Evolutionary conservation across 2,329 filamentous ascomycete genomes (phyloP).

Genomic region (Neonectria hederae): DNA sequence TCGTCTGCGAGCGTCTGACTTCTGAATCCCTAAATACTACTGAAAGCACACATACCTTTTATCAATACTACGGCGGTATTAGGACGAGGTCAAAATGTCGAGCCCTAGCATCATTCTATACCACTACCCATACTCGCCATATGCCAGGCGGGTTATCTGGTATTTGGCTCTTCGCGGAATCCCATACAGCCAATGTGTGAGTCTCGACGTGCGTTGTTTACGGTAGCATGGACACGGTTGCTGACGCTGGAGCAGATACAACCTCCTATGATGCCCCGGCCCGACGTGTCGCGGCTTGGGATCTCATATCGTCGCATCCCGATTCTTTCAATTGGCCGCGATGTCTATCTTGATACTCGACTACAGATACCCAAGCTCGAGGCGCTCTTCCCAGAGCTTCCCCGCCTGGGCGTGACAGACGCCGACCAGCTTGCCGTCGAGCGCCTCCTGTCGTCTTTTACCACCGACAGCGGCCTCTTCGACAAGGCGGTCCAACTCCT

Average conservation of each 20-base stretch:
- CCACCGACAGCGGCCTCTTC: slow-evolving; percentile 68
- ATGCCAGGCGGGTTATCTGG: slow-evolving; percentile 70
- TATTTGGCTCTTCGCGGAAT: slow-evolving; percentile 74
- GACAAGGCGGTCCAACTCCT: slow-evolving; percentile 61
- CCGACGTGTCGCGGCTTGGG: slow-evolving; percentile 68
- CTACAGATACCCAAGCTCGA: slow-evolving; percentile 75
- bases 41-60: neutral
- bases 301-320: slow-evolving; percentile 76
- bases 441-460: slow-evolving; percentile 65
- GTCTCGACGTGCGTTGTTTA: slow-evolving; percentile 41
- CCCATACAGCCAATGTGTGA: slow-evolving; percentile 73
- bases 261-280: slow-evolving; percentile 72
- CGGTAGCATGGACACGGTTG: neutral
- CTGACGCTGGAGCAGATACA: slow-evolving; percentile 61
- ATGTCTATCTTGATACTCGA: slow-evolving; percentile 75
- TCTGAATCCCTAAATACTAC: neutral
- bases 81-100: slow-evolving; percentile 31
- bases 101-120: slow-evolving; percentile 63
- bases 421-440: slow-evolving; percentile 58
- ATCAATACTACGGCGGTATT: neutral
- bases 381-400: slow-evolving; percentile 57
- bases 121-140: slow-evolving; percentile 73
- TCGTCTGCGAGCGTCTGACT: neutral
- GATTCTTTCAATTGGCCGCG: slow-evolving; percentile 70
- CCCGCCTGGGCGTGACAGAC: slow-evolving; percentile 49